Evolutionary conservation across 352 stramenopile genomes (phyloP).

Genomic region (Globisporangium ultimum): DNA sequence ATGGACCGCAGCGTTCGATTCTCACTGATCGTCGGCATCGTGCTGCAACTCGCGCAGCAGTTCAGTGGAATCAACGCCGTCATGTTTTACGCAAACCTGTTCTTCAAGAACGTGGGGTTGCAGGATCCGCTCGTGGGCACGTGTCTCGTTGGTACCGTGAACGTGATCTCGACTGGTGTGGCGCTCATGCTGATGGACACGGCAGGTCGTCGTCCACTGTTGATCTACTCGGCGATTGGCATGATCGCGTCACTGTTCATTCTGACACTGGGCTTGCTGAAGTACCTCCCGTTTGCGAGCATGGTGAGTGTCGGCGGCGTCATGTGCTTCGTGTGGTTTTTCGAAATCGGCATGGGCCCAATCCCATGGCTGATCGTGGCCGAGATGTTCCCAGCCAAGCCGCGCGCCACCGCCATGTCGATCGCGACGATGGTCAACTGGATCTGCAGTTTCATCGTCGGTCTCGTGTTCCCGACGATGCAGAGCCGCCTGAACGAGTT

Average conservation of each 20-base stretch:
- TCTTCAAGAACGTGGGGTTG: slow-evolving; percentile 70
- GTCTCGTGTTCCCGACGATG: slow-evolving; percentile 91
- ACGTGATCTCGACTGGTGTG: slow-evolving; percentile 70
- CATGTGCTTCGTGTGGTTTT: slow-evolving; percentile 79
- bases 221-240: slow-evolving; percentile 65
- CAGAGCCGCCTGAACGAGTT: slow-evolving; percentile 81
- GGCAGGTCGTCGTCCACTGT: slow-evolving; percentile 53
- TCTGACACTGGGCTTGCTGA: slow-evolving; percentile 62
- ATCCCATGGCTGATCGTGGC: slow-evolving; percentile 96
- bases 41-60: slow-evolving; percentile 66
- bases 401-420: slow-evolving; percentile 88
- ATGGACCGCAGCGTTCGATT: slow-evolving; percentile 60
- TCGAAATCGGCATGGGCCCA: slow-evolving; percentile 75
- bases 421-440: slow-evolving; percentile 94
- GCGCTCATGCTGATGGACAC: slow-evolving; percentile 77
- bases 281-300: slow-evolving; percentile 58
- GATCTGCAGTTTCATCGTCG: slow-evolving; percentile 94
- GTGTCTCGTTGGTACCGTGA: slow-evolving; percentile 62
- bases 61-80: slow-evolving; percentile 76
- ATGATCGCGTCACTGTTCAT: slow-evolving; percentile 73
- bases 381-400: slow-evolving; percentile 96
- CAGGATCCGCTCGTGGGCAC: slow-evolving; percentile 63
- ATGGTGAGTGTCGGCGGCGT: slow-evolving; percentile 59
- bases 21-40: slow-evolving; percentile 52
- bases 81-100: slow-evolving; percentile 79